Conservation (phyloP, 352 stramenopile species). For the Thalassiosira hispida region DNA sequence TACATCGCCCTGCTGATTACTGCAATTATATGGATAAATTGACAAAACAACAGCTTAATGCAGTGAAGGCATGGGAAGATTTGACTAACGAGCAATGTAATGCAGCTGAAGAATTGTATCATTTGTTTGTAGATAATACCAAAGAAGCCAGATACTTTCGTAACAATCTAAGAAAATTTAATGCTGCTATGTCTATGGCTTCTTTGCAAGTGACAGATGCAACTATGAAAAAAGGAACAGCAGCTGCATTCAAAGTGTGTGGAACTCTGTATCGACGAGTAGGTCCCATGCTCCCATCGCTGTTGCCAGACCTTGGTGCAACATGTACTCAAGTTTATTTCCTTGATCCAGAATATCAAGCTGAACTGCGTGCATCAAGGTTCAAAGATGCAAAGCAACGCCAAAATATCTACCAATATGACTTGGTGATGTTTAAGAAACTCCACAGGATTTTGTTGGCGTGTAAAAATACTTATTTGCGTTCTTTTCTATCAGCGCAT, state of each 20-base stretch:
- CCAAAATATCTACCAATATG: background rate
- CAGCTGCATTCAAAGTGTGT: constrained; percentile 15
- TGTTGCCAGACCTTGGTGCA: no score
- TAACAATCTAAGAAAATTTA: constrained; percentile 14
- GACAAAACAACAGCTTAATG: no score
- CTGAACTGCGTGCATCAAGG: background rate
- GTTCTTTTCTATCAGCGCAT: constrained; percentile 3
- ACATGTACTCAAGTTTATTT: constrained; percentile 19
- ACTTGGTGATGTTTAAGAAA: background rate
- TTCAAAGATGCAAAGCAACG: background rate
- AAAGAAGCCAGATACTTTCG: constrained; percentile 19
- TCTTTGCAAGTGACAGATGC: constrained; percentile 15
- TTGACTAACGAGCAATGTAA: background rate
- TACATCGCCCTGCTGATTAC: no score
- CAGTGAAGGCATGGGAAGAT: no score
- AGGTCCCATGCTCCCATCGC: constrained; percentile 11
- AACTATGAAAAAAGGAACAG: background rate
- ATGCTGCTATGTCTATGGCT: constrained; percentile 17
- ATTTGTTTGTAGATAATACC: background rate
- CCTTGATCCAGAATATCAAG: constrained; percentile 17
- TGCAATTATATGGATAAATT: no score
- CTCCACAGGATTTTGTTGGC: constrained; percentile 9
- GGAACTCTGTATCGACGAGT: constrained; percentile 1
- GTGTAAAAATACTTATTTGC: constrained; percentile 16
- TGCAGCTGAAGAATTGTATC: background rate